Evolutionary conservation across 495 filamentous ascomycete species (phyloP), one percentile per base, ranked within the genome.

Genomic region (Gamarada debralockiae): DNA sequence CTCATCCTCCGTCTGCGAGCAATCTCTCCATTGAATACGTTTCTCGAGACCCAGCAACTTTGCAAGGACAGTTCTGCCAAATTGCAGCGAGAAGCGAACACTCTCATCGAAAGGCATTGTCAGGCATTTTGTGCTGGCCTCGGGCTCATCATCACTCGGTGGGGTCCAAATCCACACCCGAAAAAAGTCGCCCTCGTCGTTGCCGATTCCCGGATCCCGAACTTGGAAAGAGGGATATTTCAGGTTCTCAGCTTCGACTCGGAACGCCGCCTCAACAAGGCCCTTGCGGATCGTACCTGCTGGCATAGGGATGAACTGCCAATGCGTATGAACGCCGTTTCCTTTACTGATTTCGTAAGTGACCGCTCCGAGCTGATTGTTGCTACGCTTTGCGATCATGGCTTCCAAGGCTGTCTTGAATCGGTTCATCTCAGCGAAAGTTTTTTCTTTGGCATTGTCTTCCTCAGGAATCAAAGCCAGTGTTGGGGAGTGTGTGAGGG

Each of bases 281-380:
- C 85, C 84, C 37, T 80, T 78, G 9, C 63, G 65, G 36, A 95
- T 74, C 20, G 88, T 67, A 10, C 83, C 75, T 0, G 74, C 63
- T 0, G 86, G 77, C 0, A 95, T 76, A 2, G 93, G 92, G 25
- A 97, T 73, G 60, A 95, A 92, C 72, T 98, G 93, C 93, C 92
- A 97, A 62, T 96, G 93, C 0, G 80, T 75, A 64, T 98, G 93
- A 47, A 97, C 84, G 20, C 90, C 89, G 10, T 75, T 74, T 2
- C 70, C 72, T 15, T 90, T 81, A 60, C 82, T 89, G 57, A 98
- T 85, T 70, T 97, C 92, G 79, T 90, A 98, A 0, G 90, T 92
- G 2, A 97, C 88, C 8, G 86, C 78, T 23, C 91, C 92, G 3
- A 95, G 74, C 52, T 72, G 68, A 62, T 74, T 67, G 56, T 72